phyloP scores from a whole-genome alignment of 176 grass and related monocot species.

The Sorghum bicolor region DNA sequence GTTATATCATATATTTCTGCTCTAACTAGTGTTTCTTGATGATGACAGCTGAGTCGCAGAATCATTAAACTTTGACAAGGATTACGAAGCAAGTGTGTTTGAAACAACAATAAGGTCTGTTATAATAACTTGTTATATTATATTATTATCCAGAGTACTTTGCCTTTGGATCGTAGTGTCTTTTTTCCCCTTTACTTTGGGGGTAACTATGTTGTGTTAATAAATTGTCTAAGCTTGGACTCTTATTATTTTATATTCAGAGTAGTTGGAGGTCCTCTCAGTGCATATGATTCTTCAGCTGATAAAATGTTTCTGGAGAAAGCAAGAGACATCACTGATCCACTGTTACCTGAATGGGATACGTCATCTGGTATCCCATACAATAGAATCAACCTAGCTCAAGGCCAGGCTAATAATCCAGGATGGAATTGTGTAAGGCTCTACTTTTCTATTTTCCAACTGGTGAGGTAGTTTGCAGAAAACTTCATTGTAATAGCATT shows the following conservation, averaged over 20 bases:
- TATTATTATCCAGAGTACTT: slow-evolving; percentile 11
- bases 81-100: slow-evolving; percentile 92
- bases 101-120: slow-evolving; percentile 99
- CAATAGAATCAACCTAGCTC: slow-evolving; percentile 91
- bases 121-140: slow-evolving; percentile 62
- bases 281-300: slow-evolving; percentile 84
- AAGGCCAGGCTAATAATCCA: slow-evolving; percentile 82
- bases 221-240: too few species aligned
- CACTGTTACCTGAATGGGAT: slow-evolving; percentile 93
- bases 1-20: slow-evolving; percentile 21
- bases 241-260: slow-evolving; percentile 41
- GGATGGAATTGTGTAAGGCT: slow-evolving; percentile 51
- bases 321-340: slow-evolving; percentile 88
- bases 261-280: slow-evolving; percentile 91
- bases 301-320: slow-evolving; percentile 94
- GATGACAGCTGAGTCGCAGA: slow-evolving; percentile 77
- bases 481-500: too few species aligned
- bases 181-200: not conserved
- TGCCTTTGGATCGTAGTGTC: too few species aligned
- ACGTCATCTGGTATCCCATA: slow-evolving; percentile 87
- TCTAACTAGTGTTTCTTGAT: too few species aligned
- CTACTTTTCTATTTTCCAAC: slow-evolving; percentile 16
- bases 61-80: slow-evolving; percentile 94
- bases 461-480: not conserved
- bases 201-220: too few species aligned